Base-by-base conservation (phyloP, 2,329 filamentous ascomycete species). In the Trichoderma endophyticum region DNA sequence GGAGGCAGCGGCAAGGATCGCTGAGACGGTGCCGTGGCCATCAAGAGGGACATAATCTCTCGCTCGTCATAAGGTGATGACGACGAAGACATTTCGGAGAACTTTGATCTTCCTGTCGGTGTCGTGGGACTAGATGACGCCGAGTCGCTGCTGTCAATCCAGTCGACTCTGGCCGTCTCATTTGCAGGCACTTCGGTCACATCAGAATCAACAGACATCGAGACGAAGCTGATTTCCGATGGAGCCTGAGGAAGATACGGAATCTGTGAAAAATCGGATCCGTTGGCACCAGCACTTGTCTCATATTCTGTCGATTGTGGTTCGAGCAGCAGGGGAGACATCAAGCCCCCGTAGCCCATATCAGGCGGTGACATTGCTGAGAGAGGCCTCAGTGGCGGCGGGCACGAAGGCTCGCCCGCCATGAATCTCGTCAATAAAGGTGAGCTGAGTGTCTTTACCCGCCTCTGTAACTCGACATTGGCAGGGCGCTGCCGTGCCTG, bases 51-150 rank as follows among this genome's bases (percentile, higher is more conserved):
- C 26, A 82, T 36, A 64, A 82, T 77, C 6, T 82, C 80, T 4
- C 77, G 74, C 64, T 82, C 81, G 59, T 78, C 78, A 54, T 78
- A 81, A 1, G 80, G 78, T 36, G 79, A 79, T 0, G 80, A 80
- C 7, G 77, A 76, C 34, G 76, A 70, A 8, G 75, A 75, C 18
- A 72, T 70, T 6, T 65, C 11, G 6, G n/a, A n/a, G 28, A 62
- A 61, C 9, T 12, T 26, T 21, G 28, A 15, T 36, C 24, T 36
- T 61, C 71, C 6, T 30, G 14, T 68, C 1, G 72, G 69, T 2
- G 73, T 71, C 57, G 39, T 24, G 14, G 71, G 73, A 26, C 73
- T 75, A 4, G 59, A 56, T 11, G 75, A 70, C 12, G 69, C 71
- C 12, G 75, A 74, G 26, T 48, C 39, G 34, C 69, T 64, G 63